Conservation (phyloP, 768 basidiomycete species). For the Trametes cinnabarina region DNA sequence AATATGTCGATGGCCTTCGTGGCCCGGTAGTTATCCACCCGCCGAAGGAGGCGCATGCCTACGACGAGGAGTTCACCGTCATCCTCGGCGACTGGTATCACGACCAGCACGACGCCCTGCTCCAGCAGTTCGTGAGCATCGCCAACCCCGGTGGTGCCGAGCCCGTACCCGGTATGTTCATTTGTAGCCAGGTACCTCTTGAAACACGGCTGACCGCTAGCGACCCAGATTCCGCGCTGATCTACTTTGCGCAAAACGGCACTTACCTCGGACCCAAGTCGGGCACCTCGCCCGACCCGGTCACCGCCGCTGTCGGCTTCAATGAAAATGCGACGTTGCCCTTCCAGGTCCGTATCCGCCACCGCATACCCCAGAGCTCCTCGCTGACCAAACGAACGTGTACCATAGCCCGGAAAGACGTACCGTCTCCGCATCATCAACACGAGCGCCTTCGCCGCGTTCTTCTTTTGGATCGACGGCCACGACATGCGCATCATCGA, state of each 20-base stretch:
- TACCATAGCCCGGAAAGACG: constrained; percentile 74
- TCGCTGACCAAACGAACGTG: no score
- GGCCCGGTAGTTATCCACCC: constrained; percentile 80
- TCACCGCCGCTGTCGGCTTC: constrained; percentile 67
- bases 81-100: constrained; percentile 94
- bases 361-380: no score
- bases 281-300: constrained; percentile 45
- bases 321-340: constrained; percentile 84
- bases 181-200: no score
- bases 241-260: constrained; percentile 80
- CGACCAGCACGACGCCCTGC: constrained; percentile 58
- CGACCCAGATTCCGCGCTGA: constrained; percentile 63
- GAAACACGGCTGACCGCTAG: not conserved
- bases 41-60: constrained; percentile 58
- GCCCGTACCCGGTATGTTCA: constrained; percentile 71
- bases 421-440: constrained; percentile 90
- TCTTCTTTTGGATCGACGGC: constrained; percentile 89
- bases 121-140: constrained; percentile 65
- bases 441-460: constrained; percentile 67
- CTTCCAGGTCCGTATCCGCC: constrained; percentile 46
- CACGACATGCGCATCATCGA: constrained; percentile 85
- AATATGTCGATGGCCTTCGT: constrained; percentile 93
- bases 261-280: constrained; percentile 63
- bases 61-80: constrained; percentile 90
- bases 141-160: constrained; percentile 83